Evolutionary conservation across 352 stramenopile species (phyloP).

Genomic region (Globisporangium cederbergense): DNA sequence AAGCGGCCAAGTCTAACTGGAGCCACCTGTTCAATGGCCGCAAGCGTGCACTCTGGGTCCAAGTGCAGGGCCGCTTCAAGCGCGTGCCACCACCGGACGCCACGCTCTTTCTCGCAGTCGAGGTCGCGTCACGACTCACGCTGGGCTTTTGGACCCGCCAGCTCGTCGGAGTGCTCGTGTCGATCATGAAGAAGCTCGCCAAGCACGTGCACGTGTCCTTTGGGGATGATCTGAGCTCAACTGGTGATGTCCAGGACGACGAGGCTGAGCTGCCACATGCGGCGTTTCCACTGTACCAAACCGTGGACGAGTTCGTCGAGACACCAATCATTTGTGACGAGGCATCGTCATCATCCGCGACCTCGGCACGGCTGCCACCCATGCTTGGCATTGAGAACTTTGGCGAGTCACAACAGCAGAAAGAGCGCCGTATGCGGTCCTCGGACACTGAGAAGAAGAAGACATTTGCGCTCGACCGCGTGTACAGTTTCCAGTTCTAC

Average conservation of each 20-base stretch:
- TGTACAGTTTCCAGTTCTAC: constrained; percentile 65
- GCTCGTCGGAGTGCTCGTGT: constrained; percentile 33
- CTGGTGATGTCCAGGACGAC: neutral
- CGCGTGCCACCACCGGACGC: constrained; percentile 21
- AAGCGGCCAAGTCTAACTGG: constrained; percentile 17
- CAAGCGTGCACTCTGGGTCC: constrained; percentile 41
- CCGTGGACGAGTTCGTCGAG: constrained; percentile 43
- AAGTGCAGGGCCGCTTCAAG: constrained; percentile 66
- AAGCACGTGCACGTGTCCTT: constrained; percentile 38
- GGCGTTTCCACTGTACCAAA: constrained; percentile 52
- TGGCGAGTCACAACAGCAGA: constrained; percentile 29
- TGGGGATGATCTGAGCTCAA: constrained; percentile 14
- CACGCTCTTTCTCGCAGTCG: constrained; percentile 48
- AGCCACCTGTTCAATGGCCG: constrained; percentile 34
- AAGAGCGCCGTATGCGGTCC: constrained; percentile 15
- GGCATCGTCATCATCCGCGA: neutral
- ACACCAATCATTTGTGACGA: constrained; percentile 12
- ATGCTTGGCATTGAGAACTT: constrained; percentile 33
- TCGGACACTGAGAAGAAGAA: constrained; percentile 20
- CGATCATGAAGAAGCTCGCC: constrained; percentile 34
- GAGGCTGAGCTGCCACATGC: constrained; percentile 38
- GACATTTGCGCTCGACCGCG: constrained; percentile 26
- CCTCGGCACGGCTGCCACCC: constrained; percentile 7
- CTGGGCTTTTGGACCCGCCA: constrained; percentile 34
- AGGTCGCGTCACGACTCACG: constrained; percentile 32